phyloP scores from a whole-genome alignment of 139 green algal species.

The Pseudopediastrum boryanum region DNA sequence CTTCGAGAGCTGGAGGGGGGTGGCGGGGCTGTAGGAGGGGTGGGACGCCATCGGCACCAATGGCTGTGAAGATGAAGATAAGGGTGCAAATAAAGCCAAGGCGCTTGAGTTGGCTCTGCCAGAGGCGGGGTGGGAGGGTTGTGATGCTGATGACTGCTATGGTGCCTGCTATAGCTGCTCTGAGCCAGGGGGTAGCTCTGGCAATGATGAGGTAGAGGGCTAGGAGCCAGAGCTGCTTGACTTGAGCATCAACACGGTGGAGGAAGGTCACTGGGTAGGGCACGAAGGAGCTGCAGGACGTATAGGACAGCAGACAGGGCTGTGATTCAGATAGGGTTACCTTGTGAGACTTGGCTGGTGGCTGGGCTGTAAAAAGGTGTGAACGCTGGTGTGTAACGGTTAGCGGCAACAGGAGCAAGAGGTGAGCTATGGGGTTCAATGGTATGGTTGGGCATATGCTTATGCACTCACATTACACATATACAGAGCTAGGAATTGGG shows the following conservation, averaged over 20 bases:
- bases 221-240: conserved; percentile 82
- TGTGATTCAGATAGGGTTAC: too few species aligned
- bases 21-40: conserved; percentile 58
- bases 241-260: conserved; percentile 62
- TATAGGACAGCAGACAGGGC: background rate
- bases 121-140: conserved; percentile 61
- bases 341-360: background rate
- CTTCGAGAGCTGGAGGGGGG: conserved; percentile 42
- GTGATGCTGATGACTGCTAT: conserved; percentile 49
- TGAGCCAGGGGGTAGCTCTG: conserved; percentile 42
- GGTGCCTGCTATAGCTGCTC: conserved; percentile 46
- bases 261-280: conserved; percentile 61
- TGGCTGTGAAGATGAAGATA: conserved; percentile 65
- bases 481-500: background rate
- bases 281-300: conserved; percentile 69
- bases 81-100: conserved; percentile 61
- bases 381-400: background rate
- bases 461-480: too few species aligned
- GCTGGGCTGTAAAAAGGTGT: background rate
- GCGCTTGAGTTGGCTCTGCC: conserved; percentile 67
- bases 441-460: too few species aligned
- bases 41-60: conserved; percentile 70
- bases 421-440: too few species aligned
- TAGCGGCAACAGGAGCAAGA: background rate
- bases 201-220: conserved; percentile 71